Base-by-base conservation (phyloP, 306 rosid species). In the Adenanthera pavonina region DNA sequence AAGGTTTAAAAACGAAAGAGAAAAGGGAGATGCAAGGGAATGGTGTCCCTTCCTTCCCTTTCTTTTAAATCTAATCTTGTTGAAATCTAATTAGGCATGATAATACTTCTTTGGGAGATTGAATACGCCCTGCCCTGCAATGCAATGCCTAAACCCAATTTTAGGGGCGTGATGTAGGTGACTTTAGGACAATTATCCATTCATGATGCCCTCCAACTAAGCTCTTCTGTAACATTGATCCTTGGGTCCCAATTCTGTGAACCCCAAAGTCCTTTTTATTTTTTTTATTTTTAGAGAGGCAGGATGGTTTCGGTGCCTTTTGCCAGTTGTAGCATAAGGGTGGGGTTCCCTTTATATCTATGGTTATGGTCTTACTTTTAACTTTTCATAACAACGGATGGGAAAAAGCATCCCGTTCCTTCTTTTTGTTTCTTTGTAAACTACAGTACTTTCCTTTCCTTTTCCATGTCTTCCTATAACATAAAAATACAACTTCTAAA, bases 151-250 rank as follows among this genome's bases (percentile, higher is more conserved):
- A 68, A 80, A 53, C 83, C 77, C 72, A 77, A 76, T 72, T 78
- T 78, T 82, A 81, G 67, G 81, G 84, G 78, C n/a, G 90, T 84
- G 88, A 87, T 84, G 90, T 79, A 78, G 60, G 80, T 47, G 77
- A 84, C 86, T 84, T 87, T 75, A 74, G 78, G 59, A 72, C 86
- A 87, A 87, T 87, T 79, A 87, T 87, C 81, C 84, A 87, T 78
- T 74, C 79, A 81, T 87, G 82, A 87, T 87, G 90, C 72, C 65
- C 80, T 87, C 90, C 90, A 87, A 87, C 90, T 81, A 87, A 87
- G 86, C 84, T 62, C 75, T 75, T 75, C n/a, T 48, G 64, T 78
- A 70, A 81, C 85, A 68, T 74, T 87, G 77, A 84, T 78, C 80
- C n/a, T 81, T 87, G 87, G 90, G 87, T 78, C 90, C 90, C 90